These are phyloP conservation scores for Alternaria atra DNA, from an alignment of 2,329 filamentous ascomycete species.

Conservation along the genomic window DNA sequence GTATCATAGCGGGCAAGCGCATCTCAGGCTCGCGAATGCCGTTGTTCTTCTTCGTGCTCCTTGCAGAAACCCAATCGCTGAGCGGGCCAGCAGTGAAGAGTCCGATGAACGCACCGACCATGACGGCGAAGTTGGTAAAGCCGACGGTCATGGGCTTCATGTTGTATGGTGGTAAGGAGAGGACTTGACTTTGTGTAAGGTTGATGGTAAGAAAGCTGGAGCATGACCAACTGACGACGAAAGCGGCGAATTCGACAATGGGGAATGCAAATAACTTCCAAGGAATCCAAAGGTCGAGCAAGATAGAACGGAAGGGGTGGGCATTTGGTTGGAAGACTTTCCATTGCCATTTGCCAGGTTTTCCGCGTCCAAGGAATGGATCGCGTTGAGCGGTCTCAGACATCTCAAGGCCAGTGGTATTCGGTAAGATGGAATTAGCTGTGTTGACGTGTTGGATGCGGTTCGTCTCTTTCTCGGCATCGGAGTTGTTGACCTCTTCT, in stretches of 20 bases:
- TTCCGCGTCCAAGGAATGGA: conserved; percentile 65
- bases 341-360: conserved; percentile 66
- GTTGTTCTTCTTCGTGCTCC: conserved; percentile 61
- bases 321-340: conserved; percentile 60
- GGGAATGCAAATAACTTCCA: conserved; percentile 70
- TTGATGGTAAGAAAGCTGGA: conserved; percentile 68
- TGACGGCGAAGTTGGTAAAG: conserved; percentile 66
- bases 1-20: conserved; percentile 65
- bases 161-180: conserved; percentile 65
- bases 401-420: conserved; percentile 33
- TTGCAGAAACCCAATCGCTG: conserved; percentile 65
- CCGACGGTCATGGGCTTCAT: conserved; percentile 61
- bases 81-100: conserved; percentile 64
- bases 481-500: conserved; percentile 20
- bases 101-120: conserved; percentile 64
- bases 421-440: conserved; percentile 24
- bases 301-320: conserved; percentile 57
- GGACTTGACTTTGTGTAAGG: conserved; percentile 65
- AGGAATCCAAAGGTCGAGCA: conserved; percentile 67
- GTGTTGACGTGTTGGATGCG: conserved; percentile 39
- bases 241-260: conserved; percentile 69
- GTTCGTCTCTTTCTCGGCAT: conserved; percentile 33
- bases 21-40: conserved; percentile 68
- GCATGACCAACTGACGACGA: conserved; percentile 69
- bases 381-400: conserved; percentile 58